These are phyloP conservation scores for Fermentozyma sake DNA, from an alignment of 1,139 yeast species.

Conservation along the genomic window DNA sequence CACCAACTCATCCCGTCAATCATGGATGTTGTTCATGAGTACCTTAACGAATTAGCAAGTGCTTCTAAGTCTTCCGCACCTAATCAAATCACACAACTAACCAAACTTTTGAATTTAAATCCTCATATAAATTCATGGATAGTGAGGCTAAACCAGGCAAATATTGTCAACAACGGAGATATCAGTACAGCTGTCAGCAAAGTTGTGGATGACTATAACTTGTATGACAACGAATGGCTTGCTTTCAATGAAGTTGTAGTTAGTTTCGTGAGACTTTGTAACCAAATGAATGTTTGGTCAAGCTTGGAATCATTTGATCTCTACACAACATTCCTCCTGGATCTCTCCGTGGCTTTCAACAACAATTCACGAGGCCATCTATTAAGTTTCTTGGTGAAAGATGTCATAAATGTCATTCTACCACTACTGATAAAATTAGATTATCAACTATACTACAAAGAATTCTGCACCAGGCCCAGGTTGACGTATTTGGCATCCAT, in stretches of 20 bases:
- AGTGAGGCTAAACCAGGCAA: slow-evolving; percentile 7
- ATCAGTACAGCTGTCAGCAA: slow-evolving; percentile 3
- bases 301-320: slow-evolving; percentile 55
- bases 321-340: slow-evolving; percentile 47
- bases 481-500: slow-evolving; percentile 53
- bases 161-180: too few species aligned
- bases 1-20: too few species aligned
- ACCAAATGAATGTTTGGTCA: slow-evolving; percentile 60
- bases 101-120: slow-evolving; percentile 8
- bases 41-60: slow-evolving; percentile 7
- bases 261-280: slow-evolving; percentile 47
- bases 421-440: slow-evolving; percentile 53
- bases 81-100: slow-evolving; percentile 8
- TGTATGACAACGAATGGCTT: slow-evolving; percentile 38
- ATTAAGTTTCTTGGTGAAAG: slow-evolving; percentile 41
- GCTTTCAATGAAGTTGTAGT: slow-evolving; percentile 51
- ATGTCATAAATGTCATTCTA: slow-evolving; percentile 37
- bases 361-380: slow-evolving; percentile 49
- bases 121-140: slow-evolving; percentile 11
- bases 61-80: slow-evolving; percentile 7
- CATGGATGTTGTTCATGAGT: slow-evolving; percentile 9
- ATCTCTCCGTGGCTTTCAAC: slow-evolving; percentile 55
- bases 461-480: slow-evolving; percentile 41
- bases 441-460: slow-evolving; percentile 36
- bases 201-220: slow-evolving; percentile 17